Percentiles rank a stretch among this genome's conserved stretches.
phyloP scores from a whole-genome alignment of 148 eudicot genomes.

The Dysphania ambrosioides region DNA sequence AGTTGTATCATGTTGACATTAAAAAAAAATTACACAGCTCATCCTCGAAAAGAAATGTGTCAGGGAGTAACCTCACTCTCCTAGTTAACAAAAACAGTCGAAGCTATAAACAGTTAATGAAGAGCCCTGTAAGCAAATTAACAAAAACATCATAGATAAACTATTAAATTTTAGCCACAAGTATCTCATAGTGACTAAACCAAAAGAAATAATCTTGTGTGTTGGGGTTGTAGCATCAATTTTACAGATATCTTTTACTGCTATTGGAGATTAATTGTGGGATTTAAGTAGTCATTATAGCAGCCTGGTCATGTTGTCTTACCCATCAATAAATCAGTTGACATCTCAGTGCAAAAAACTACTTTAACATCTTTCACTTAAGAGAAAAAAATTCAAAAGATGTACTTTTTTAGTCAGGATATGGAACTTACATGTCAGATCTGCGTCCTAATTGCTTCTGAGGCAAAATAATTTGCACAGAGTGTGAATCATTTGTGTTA shows the following conservation, averaged over 20 bases:
- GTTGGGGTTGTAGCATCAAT: neutral
- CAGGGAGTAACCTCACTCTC: neutral
- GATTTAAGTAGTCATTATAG: neutral
- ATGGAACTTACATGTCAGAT: conserved; percentile 83
- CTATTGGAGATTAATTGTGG: neutral
- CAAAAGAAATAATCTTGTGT: neutral
- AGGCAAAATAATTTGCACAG: conserved; percentile 90
- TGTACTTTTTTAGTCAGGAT: too few species aligned
- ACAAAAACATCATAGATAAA: neutral
- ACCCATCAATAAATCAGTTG: neutral
- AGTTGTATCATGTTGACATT: neutral
- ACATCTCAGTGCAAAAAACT: neutral
- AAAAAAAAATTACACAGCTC: neutral
- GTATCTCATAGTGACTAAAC: neutral
- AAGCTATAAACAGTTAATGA: neutral
- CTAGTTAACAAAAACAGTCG: neutral
- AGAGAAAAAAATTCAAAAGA: conserved; percentile 1
- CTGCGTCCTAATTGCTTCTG: conserved; percentile 92
- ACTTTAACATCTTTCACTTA: neutral
- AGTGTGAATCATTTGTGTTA: conserved; percentile 78
- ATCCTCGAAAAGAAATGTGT: neutral
- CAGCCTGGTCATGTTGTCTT: neutral
- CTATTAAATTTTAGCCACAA: neutral
- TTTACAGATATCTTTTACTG: neutral
- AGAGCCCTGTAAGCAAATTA: neutral